Percentiles rank a stretch among this genome's conserved stretches.
phyloP scores from a whole-genome alignment of 345 rosid genomes.

The Pelargonium nanum region DNA sequence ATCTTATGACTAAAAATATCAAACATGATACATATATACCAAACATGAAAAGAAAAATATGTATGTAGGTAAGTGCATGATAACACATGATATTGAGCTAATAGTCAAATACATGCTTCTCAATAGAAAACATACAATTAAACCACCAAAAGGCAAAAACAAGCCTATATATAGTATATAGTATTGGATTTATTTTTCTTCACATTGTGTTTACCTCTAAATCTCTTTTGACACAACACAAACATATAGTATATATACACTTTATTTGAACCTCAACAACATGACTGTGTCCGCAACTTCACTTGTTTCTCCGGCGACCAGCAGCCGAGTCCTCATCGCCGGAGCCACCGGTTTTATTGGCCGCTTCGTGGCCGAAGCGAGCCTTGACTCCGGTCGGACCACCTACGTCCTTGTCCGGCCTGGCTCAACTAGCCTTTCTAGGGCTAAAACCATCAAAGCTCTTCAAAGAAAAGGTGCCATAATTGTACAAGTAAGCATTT shows the following conservation, averaged over 20 bases:
- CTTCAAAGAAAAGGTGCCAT: conserved; percentile 45
- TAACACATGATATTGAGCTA: background rate
- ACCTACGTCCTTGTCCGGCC: conserved; percentile 43
- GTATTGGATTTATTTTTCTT: too few species aligned
- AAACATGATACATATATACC: too few species aligned
- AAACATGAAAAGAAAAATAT: too few species aligned
- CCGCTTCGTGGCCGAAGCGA: conserved; percentile 41
- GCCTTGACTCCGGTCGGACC: conserved; percentile 41
- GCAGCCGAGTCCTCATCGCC: conserved; percentile 35
- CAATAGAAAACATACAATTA: too few species aligned
- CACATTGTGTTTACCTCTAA: too few species aligned
- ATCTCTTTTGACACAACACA: too few species aligned
- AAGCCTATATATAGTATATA: too few species aligned
- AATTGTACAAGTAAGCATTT: conserved; percentile 20
- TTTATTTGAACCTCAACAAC: background rate
- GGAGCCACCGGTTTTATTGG: conserved; percentile 69
- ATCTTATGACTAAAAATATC: too few species aligned
- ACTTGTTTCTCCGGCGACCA: background rate
- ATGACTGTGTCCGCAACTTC: conserved; percentile 19
- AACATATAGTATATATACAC: too few species aligned
- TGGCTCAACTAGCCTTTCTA: conserved; percentile 11
- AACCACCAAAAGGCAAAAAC: too few species aligned
- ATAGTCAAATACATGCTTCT: background rate
- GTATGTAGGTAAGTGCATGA: background rate
- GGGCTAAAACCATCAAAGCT: conserved; percentile 19